Evolutionary conservation across 1,284 basidiomycete species (phyloP).

Genomic region (Boletus smithii): DNA sequence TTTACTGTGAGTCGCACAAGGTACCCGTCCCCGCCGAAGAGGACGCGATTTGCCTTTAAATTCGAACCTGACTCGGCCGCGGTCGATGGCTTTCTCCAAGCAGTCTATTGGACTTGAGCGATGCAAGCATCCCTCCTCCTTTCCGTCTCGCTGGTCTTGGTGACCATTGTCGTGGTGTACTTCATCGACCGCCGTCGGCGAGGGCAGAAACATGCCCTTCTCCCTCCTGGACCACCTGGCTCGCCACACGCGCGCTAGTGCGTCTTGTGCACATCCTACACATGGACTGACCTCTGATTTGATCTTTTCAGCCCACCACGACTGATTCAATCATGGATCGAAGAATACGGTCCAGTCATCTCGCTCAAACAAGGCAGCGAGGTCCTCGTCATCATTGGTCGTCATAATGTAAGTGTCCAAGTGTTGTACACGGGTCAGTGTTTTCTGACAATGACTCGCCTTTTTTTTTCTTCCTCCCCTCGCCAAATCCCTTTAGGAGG

Average conservation of each 20-base stretch:
- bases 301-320: constrained; percentile 14
- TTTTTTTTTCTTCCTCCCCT: not conserved
- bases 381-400: constrained; percentile 35
- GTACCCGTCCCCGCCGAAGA: not conserved
- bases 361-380: constrained; percentile 33
- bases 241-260: constrained; percentile 24
- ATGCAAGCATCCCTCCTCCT: constrained; percentile 1
- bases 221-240: constrained; percentile 24
- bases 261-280: constrained; percentile 1
- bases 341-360: constrained; percentile 39
- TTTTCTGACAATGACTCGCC: not conserved
- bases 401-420: constrained; percentile 29
- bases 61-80: not conserved
- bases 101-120: not conserved
- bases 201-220: constrained; percentile 12
- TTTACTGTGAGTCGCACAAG: too few species aligned
- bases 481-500: constrained; percentile 34
- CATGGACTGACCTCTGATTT: not conserved
- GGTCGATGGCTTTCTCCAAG: not conserved
- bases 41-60: not conserved
- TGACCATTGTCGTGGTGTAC: constrained; percentile 4
- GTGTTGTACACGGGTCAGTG: not conserved
- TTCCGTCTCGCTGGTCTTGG: not conserved
- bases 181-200: constrained; percentile 3
- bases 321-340: constrained; percentile 34